These are phyloP conservation scores for Wickerhamomyces rabaulensis DNA, from an alignment of 805 yeast species.

Conservation along the genomic window DNA sequence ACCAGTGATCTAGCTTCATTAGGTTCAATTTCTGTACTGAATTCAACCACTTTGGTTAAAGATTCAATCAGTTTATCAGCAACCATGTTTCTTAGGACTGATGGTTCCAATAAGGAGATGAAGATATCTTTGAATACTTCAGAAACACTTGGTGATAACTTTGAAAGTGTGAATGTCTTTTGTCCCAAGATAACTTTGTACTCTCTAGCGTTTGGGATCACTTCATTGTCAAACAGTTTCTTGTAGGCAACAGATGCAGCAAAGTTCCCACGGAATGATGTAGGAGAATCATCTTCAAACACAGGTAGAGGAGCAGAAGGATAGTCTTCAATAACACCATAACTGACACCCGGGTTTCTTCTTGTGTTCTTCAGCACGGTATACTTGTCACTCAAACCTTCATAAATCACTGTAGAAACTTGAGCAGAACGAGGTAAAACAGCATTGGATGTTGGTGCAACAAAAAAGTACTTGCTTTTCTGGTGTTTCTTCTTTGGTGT, in stretches of 20 bases:
- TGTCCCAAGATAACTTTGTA: constrained; percentile 10
- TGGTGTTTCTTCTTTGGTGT: not conserved
- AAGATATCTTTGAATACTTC: constrained; percentile 11
- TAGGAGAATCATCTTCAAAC: not conserved
- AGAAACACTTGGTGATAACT: constrained; percentile 6
- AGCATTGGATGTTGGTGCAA: constrained; percentile 9
- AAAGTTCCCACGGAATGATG: constrained; percentile 5
- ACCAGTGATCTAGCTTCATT: constrained; percentile 13
- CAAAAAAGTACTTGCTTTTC: constrained; percentile 1
- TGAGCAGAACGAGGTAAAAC: constrained; percentile 15
- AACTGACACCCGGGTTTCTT: not conserved
- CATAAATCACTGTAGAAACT: constrained; percentile 15
- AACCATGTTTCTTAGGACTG: constrained; percentile 1
- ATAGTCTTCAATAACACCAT: constrained; percentile 3
- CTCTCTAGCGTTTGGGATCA: constrained; percentile 3
- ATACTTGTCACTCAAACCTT: constrained; percentile 15
- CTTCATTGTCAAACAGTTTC: constrained; percentile 6
- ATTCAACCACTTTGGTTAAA: constrained; percentile 9
- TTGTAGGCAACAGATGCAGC: constrained; percentile 11
- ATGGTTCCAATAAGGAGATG: constrained; percentile 3
- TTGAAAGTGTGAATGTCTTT: constrained; percentile 9
- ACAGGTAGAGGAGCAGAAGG: not conserved
- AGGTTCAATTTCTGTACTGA: constrained; percentile 10
- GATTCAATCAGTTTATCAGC: constrained; percentile 4
- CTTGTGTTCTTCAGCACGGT: constrained; percentile 10